These are phyloP conservation scores for Carex scoparia DNA, from an alignment of 176 grass and related monocot species.

Conservation along the genomic window DNA sequence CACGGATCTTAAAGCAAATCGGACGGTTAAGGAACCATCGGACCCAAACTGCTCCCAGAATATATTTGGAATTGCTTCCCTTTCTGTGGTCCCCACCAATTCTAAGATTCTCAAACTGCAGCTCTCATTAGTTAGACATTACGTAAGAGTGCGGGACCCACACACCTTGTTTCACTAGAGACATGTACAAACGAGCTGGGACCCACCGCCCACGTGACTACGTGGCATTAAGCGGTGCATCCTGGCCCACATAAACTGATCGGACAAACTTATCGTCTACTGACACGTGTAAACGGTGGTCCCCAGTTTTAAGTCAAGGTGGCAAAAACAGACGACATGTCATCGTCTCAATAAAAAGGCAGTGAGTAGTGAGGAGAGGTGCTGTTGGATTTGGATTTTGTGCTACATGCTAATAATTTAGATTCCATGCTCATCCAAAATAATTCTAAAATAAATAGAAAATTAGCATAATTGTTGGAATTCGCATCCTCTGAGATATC, in stretches of 20 bases:
- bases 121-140: conserved; percentile 14
- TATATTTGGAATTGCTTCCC: not conserved
- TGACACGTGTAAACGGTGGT: not conserved
- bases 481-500: not conserved
- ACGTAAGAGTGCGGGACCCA: conserved; percentile 4
- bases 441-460: not conserved
- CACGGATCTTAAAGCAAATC: no score
- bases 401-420: conserved; percentile 7
- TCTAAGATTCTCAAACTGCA: not conserved
- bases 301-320: not conserved
- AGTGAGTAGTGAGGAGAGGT: not conserved
- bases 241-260: not conserved
- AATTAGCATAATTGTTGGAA: not conserved
- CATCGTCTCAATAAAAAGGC: conserved; percentile 2
- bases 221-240: conserved; percentile 15
- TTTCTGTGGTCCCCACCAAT: not conserved
- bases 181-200: conserved; percentile 2
- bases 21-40: no score
- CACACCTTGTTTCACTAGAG: not conserved
- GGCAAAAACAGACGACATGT: conserved; percentile 9
- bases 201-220: conserved; percentile 32
- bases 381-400: not conserved
- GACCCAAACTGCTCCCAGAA: no score
- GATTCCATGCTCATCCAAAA: not conserved
- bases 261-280: not conserved